These are phyloP conservation scores for Tieghemiomyces parasiticus DNA, from an alignment of 192 early-diverging fungal species.

Conservation along the genomic window DNA sequence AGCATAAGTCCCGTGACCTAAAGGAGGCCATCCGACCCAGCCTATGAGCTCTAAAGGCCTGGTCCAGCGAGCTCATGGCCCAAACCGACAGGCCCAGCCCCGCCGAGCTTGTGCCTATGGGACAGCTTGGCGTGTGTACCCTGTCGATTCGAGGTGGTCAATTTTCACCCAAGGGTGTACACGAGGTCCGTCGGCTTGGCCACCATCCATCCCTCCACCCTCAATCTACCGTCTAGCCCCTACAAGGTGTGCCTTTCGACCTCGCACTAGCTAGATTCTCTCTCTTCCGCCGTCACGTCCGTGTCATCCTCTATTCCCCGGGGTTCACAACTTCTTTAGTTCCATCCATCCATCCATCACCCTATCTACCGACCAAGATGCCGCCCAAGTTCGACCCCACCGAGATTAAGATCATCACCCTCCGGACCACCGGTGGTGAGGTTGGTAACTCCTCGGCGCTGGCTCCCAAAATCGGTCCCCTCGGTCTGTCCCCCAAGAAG, in stretches of 20 bases:
- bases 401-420: slow-evolving; percentile 69
- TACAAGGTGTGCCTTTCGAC: neutral
- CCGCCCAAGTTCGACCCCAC: slow-evolving; percentile 82
- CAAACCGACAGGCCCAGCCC: too few species aligned
- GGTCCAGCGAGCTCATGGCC: too few species aligned
- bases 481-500: slow-evolving; percentile 99
- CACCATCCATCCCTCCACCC: too few species aligned
- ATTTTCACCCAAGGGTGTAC: too few species aligned
- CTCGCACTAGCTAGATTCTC: neutral
- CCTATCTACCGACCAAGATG: slow-evolving; percentile 40
- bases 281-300: neutral
- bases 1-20: too few species aligned
- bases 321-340: neutral
- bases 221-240: too few species aligned
- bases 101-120: too few species aligned
- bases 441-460: slow-evolving; percentile 94
- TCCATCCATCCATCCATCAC: slow-evolving; percentile 21
- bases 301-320: neutral
- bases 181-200: too few species aligned
- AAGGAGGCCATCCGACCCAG: too few species aligned
- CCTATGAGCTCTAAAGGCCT: too few species aligned
- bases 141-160: too few species aligned
- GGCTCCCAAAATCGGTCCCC: slow-evolving; percentile 99
- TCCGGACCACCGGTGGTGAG: slow-evolving; percentile 96
- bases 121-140: too few species aligned